A percentile compares a stretch with the other conserved stretches of the same genome.
These are phyloP conservation scores for Pyrenochaeta sp. DNA, from an alignment of 2,329 filamentous ascomycete species.

Conservation along the genomic window DNA sequence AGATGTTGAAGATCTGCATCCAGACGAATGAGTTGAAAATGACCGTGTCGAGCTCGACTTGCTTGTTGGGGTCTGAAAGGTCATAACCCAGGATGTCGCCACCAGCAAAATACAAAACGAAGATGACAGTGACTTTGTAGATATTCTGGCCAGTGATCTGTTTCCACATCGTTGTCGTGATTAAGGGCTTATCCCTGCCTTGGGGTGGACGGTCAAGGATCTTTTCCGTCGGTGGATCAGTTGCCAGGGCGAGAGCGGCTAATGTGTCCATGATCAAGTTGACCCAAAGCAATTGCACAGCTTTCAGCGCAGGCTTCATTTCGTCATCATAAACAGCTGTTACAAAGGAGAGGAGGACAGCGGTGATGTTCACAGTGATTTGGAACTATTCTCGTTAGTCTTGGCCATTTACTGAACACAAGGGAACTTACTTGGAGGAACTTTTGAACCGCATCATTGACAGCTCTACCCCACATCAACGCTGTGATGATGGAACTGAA, in stretches of 20 bases:
- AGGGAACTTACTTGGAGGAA: constrained; percentile 78
- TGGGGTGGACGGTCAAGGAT: constrained; percentile 90
- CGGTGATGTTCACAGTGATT: constrained; percentile 97
- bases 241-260: constrained; percentile 91
- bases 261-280: constrained; percentile 97
- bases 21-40: constrained; percentile 76
- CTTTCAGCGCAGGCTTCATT: constrained; percentile 95
- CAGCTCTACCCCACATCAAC: constrained; percentile 92
- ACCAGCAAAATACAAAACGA: constrained; percentile 68
- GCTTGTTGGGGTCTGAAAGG: constrained; percentile 38
- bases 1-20: constrained; percentile 76
- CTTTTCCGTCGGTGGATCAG: constrained; percentile 94
- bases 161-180: constrained; percentile 68
- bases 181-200: constrained; percentile 87
- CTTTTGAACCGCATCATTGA: constrained; percentile 99
- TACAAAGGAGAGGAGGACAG: constrained; percentile 96
- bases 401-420: no score
- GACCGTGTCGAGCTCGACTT: constrained; percentile 64
- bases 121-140: constrained; percentile 66
- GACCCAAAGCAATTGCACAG: constrained; percentile 96
- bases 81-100: constrained; percentile 63
- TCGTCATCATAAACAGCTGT: constrained; percentile 80
- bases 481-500: constrained; percentile 95
- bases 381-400: constrained; percentile 65
- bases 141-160: constrained; percentile 70